Conservation (phyloP, 2,329 filamentous ascomycete genomes). For the Chrysoporthe austroafricana region DNA sequence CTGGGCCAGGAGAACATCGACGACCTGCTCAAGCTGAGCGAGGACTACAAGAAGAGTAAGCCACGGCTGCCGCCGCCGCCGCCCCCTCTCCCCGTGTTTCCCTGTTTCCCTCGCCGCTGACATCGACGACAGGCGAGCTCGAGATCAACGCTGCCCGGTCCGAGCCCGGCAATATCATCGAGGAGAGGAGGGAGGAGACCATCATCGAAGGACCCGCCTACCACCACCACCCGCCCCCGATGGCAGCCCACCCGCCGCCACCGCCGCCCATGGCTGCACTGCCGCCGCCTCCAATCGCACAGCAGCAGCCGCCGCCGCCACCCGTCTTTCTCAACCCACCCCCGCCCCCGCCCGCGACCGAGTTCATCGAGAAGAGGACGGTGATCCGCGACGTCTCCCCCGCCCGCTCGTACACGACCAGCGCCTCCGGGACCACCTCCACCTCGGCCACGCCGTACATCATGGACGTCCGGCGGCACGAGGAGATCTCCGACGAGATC, state of each 20-base stretch:
- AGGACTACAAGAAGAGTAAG: slow-evolving; percentile 70
- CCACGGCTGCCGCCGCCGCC: slow-evolving; percentile 18
- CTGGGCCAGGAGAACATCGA: slow-evolving; percentile 91
- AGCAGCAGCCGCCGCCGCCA: slow-evolving; percentile 30
- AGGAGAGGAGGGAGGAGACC: slow-evolving; percentile 53
- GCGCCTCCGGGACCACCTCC: slow-evolving; percentile 40
- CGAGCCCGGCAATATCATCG: slow-evolving; percentile 49
- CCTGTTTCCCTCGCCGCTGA: slow-evolving; percentile 3
- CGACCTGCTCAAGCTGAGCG: slow-evolving; percentile 81
- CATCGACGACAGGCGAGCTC: slow-evolving; percentile 42
- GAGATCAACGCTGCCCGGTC: slow-evolving; percentile 52
- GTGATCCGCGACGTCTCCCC: slow-evolving; percentile 56
- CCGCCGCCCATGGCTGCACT: slow-evolving; percentile 30
- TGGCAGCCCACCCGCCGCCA: slow-evolving; percentile 21
- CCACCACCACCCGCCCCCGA: slow-evolving; percentile 30
- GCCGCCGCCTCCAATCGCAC: too few relatives aligned
- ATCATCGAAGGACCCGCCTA: slow-evolving; percentile 40
- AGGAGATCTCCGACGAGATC: slow-evolving; percentile 42
- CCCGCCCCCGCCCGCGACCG: slow-evolving; percentile 37
- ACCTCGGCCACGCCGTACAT: slow-evolving; percentile 28
- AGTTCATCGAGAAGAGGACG: slow-evolving; percentile 50
- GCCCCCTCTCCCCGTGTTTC: not conserved
- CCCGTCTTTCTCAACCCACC: slow-evolving; percentile 26
- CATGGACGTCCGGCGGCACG: slow-evolving; percentile 44
- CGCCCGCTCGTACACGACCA: slow-evolving; percentile 43